Conservation (phyloP, 106 monocot genomes). For the Dactylorhiza incarnata region DNA sequence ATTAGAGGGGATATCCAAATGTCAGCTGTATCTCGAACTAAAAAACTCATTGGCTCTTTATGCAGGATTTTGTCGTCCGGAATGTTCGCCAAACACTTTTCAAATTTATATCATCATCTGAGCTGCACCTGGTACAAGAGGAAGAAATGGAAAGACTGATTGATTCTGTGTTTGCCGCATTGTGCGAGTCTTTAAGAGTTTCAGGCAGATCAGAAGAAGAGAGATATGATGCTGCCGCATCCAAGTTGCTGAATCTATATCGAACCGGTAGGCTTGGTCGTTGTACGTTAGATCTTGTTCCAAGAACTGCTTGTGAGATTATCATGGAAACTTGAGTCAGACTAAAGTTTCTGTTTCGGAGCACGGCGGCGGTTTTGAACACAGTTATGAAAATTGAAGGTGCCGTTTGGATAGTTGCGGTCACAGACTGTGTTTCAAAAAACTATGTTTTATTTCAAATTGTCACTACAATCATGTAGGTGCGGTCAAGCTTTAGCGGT, state of each 20-base stretch:
- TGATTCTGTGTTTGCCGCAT: conserved; percentile 40
- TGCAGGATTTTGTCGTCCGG: conserved; percentile 69
- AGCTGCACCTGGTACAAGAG: conserved; percentile 27
- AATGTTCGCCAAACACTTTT: conserved; percentile 61
- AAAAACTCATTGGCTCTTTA: conserved; percentile 2
- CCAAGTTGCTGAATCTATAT: conserved; percentile 78
- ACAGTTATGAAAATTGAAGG: no score
- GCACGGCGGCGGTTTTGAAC: no score
- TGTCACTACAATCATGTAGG: no score
- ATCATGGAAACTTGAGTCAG: neutral
- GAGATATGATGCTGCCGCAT: conserved; percentile 33
- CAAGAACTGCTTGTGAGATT: conserved; percentile 7
- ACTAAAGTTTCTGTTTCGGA: neutral
- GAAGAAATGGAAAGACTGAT: conserved; percentile 40
- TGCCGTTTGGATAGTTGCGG: no score
- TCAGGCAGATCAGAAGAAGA: conserved; percentile 22
- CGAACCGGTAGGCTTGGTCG: conserved; percentile 85
- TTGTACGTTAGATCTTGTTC: conserved; percentile 58
- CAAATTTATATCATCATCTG: conserved; percentile 39
- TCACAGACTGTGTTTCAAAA: no score
- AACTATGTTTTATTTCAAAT: no score
- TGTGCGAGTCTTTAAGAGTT: conserved; percentile 54
- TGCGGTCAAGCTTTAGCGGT: no score
- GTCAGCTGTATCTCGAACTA: neutral
- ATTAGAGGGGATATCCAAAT: neutral